phyloP scores from a whole-genome alignment of 306 rosid species.

The Cicer cuneatum region DNA sequence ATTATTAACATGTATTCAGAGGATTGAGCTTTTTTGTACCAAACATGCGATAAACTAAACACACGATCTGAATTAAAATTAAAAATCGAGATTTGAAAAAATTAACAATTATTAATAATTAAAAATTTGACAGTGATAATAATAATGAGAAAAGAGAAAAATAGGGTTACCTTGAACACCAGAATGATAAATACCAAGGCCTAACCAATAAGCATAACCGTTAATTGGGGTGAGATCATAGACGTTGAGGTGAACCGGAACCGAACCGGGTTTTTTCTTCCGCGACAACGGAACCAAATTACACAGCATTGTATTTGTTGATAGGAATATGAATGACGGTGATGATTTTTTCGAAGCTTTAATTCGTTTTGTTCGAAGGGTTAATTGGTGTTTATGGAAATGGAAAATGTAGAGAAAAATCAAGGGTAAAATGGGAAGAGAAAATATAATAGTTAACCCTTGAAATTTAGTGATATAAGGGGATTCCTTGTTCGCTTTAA shows the following conservation, averaged over 20 bases:
- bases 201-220: constrained; percentile 94
- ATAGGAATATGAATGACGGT: background rate
- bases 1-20: background rate
- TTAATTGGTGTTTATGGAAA: background rate
- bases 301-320: constrained; percentile 55
- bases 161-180: constrained; percentile 81
- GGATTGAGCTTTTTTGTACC: constrained; percentile 3
- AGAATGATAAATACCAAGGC: constrained; percentile 96
- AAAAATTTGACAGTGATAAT: background rate
- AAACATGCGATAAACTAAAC: constrained; percentile 11
- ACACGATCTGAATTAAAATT: constrained; percentile 46
- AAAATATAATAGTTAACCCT: background rate
- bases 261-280: constrained; percentile 75
- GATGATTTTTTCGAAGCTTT: background rate
- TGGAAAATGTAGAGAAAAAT: constrained; percentile 34
- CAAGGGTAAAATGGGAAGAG: constrained; percentile 41
- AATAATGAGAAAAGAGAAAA: background rate
- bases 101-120: background rate
- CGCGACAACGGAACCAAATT: constrained; percentile 51
- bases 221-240: constrained; percentile 94
- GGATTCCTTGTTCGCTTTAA: too few relatives aligned
- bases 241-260: constrained; percentile 83
- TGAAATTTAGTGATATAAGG: constrained; percentile 12
- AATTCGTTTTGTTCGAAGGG: background rate
- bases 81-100: constrained; percentile 12